phyloP scores from a whole-genome alignment of 2,329 filamentous ascomycete genomes.

The Raffaelea arxii region DNA sequence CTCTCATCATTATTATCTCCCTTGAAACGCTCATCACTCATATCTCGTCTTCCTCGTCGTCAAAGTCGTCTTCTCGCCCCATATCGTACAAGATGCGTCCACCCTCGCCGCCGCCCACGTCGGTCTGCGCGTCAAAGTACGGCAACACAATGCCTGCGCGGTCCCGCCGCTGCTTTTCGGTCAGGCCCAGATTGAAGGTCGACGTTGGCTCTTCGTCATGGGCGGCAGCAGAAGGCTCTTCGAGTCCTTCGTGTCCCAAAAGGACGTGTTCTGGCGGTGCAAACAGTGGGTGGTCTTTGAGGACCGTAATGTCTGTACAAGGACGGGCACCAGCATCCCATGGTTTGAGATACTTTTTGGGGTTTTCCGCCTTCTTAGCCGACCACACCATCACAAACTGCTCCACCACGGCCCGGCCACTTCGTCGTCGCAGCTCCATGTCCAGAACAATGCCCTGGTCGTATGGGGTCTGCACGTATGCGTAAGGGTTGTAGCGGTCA shows the following conservation, averaged over 20 bases:
- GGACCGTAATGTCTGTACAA: conserved; percentile 38
- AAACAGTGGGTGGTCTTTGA: conserved; percentile 71
- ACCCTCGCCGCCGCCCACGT: conserved; percentile 68
- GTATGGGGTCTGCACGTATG: conserved; percentile 10
- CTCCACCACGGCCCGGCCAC: conserved; percentile 68
- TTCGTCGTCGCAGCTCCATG: conserved; percentile 79
- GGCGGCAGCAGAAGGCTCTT: conserved; percentile 6
- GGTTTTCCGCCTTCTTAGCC: background rate
- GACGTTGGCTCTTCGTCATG: conserved; percentile 52
- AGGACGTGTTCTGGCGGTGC: conserved; percentile 31
- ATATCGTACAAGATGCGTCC: conserved; percentile 95
- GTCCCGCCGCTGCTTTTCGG: conserved; percentile 80
- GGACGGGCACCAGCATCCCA: conserved; percentile 7
- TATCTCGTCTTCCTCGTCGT: conserved; percentile 65
- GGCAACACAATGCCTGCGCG: conserved; percentile 85
- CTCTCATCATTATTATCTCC: no score
- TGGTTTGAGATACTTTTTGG: conserved; percentile 1
- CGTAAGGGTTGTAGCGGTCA: conserved; percentile 3
- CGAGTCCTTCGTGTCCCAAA: conserved; percentile 22
- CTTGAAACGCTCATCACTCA: no score
- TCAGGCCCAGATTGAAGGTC: conserved; percentile 80
- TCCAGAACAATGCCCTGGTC: conserved; percentile 58
- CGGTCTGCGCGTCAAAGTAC: conserved; percentile 92
- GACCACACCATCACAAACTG: conserved; percentile 40
- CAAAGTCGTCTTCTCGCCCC: conserved; percentile 89